phyloP scores from a whole-genome alignment of 805 yeast genomes.

The Wickerhamiella brachini region DNA sequence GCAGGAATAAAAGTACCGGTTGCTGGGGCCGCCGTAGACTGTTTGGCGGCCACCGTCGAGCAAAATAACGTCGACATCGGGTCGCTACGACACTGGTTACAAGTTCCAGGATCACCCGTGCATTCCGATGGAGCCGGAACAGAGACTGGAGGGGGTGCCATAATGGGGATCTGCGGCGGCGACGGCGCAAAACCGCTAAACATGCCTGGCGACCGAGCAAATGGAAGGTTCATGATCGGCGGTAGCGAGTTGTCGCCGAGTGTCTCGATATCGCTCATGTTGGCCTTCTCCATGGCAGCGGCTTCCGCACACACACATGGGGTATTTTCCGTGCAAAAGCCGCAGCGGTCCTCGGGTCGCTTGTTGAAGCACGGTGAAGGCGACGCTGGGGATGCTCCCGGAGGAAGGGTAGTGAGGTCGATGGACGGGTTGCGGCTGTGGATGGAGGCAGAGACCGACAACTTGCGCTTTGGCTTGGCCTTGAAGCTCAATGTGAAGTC shows the following conservation, averaged over 20 bases:
- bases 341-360: slow-evolving; percentile 53
- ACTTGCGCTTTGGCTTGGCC: slow-evolving; percentile 27
- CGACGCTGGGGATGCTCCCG: slow-evolving; percentile 4
- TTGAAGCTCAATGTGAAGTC: slow-evolving; percentile 15
- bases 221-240: slow-evolving; percentile 4
- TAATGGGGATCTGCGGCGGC: slow-evolving; percentile 5
- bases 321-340: slow-evolving; percentile 83
- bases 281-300: slow-evolving; percentile 30
- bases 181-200: not conserved
- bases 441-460: slow-evolving; percentile 27
- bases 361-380: slow-evolving; percentile 7
- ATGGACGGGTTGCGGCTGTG: not conserved
- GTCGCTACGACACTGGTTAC: slow-evolving; percentile 68
- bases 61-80: slow-evolving; percentile 85
- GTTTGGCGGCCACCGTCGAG: slow-evolving; percentile 56
- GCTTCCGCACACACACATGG: slow-evolving; percentile 87
- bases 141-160: slow-evolving; percentile 1
- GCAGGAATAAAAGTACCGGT: slow-evolving; percentile 56
- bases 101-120: slow-evolving; percentile 81
- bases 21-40: slow-evolving; percentile 7
- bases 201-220: slow-evolving; percentile 26
- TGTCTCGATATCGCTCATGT: slow-evolving; percentile 18
- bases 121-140: slow-evolving; percentile 26
- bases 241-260: slow-evolving; percentile 17
- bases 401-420: slow-evolving; percentile 2